These are phyloP conservation scores for Aspergillus sp. DNA, from an alignment of 2,329 filamentous ascomycete species.

Conservation along the genomic window DNA sequence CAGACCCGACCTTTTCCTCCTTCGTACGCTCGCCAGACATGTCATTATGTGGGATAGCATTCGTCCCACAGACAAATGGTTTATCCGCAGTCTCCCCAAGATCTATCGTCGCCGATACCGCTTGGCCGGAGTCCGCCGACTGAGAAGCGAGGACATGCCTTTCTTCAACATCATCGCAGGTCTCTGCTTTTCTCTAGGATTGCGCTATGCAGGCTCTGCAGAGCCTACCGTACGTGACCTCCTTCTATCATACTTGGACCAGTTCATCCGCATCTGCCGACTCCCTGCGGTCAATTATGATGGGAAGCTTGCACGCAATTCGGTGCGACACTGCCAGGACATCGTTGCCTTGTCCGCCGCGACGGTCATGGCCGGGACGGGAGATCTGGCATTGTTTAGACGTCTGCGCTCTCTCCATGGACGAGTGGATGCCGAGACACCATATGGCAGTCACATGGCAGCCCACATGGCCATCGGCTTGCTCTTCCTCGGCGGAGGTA, in stretches of 20 bases:
- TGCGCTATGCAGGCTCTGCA: slow-evolving; percentile 72
- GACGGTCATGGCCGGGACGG: slow-evolving; percentile 93
- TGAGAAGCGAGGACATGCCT: slow-evolving; percentile 80
- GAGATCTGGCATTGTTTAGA: slow-evolving; percentile 80
- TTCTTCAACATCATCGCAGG: slow-evolving; percentile 92
- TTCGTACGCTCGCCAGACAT: slow-evolving; percentile 85
- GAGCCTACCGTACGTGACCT: slow-evolving; percentile 72
- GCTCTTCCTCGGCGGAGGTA: slow-evolving; percentile 89
- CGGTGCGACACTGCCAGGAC: slow-evolving; percentile 88
- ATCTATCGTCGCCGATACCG: slow-evolving; percentile 64
- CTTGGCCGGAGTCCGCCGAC: slow-evolving; percentile 57
- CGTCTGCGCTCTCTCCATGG: slow-evolving; percentile 85
- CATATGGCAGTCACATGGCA: slow-evolving; percentile 91
- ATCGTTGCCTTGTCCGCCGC: slow-evolving; percentile 76
- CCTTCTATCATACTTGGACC: slow-evolving; percentile 78
- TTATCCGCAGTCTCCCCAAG: slow-evolving; percentile 67
- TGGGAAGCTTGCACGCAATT: slow-evolving; percentile 75
- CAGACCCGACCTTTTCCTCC: slow-evolving; percentile 83
- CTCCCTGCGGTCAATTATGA: slow-evolving; percentile 70
- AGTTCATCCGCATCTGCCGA: slow-evolving; percentile 74
- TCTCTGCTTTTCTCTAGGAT: slow-evolving; percentile 73
- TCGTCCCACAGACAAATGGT: slow-evolving; percentile 69
- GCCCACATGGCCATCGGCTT: slow-evolving; percentile 88
- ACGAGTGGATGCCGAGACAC: slow-evolving; percentile 75
- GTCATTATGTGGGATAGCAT: slow-evolving; percentile 91